These are phyloP conservation scores for Puccinia coronata DNA, from an alignment of 1,284 basidiomycete genomes.

Conservation along the genomic window DNA sequence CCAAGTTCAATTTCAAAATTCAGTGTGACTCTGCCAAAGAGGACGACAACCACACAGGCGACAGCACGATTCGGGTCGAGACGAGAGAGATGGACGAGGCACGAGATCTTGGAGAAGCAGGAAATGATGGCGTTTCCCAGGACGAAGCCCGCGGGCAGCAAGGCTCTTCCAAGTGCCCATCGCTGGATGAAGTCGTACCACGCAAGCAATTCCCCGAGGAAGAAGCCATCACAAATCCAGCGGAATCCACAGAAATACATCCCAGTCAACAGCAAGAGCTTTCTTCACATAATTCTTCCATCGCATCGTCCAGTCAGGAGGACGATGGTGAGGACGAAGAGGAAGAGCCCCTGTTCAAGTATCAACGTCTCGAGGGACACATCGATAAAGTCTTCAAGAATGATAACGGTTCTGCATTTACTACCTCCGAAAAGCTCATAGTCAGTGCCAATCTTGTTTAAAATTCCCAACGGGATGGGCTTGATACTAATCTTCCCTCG, in stretches of 20 bases:
- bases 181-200: neutral
- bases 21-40: no score
- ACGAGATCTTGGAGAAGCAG: neutral
- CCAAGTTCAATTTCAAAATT: no score
- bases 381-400: constrained; percentile 64
- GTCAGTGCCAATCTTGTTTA: constrained; percentile 61
- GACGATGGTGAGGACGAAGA: constrained; percentile 50
- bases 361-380: constrained; percentile 75
- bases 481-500: neutral
- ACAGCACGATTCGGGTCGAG: neutral
- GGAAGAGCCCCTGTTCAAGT: constrained; percentile 71
- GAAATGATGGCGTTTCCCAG: neutral
- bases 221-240: neutral
- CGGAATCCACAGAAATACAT: neutral
- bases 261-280: neutral
- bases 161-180: neutral
- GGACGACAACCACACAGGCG: no score
- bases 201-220: neutral
- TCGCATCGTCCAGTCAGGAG: neutral
- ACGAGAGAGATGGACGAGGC: neutral
- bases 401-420: constrained; percentile 71
- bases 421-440: constrained; percentile 73
- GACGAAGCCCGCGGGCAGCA: neutral
- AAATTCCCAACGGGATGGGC: neutral
- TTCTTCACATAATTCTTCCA: neutral